Percentiles rank a stretch among this genome's conserved stretches.
Evolutionary conservation across 179 eudicot genomes (phyloP).

Genomic region (Corrigiola litoralis): DNA sequence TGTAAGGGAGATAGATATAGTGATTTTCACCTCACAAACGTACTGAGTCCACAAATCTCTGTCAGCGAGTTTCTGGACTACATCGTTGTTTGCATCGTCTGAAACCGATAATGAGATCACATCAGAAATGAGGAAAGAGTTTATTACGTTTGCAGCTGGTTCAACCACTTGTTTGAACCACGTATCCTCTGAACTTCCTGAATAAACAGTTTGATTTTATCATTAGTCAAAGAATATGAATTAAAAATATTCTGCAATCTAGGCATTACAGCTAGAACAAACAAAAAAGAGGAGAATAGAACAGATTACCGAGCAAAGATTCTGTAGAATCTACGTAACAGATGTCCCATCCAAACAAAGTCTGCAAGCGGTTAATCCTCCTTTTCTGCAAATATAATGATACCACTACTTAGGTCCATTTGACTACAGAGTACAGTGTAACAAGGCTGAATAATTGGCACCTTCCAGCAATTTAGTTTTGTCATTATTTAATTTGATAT

Average conservation of each 20-base stretch:
- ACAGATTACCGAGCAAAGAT: slow-evolving; percentile 46
- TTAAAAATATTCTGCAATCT: not conserved
- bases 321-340: slow-evolving; percentile 75
- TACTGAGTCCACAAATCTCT: slow-evolving; percentile 86
- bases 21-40: slow-evolving; percentile 59
- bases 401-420: not conserved
- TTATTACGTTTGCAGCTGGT: slow-evolving; percentile 54
- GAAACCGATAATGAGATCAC: slow-evolving; percentile 15
- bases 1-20: not conserved
- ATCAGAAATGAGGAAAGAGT: slow-evolving; percentile 41
- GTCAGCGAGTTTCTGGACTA: slow-evolving; percentile 31
- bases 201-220: not conserved
- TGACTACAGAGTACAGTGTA: not conserved
- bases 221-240: no score
- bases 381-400: slow-evolving; percentile 50
- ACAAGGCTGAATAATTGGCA: not conserved
- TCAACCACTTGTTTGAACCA: slow-evolving; percentile 64
- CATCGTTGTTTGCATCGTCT: slow-evolving; percentile 12
- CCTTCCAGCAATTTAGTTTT: no score
- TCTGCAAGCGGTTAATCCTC: slow-evolving; percentile 64
- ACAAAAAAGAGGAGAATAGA: not conserved
- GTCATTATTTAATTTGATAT: not conserved
- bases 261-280: not conserved
- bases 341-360: slow-evolving; percentile 75
- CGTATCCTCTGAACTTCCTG: slow-evolving; percentile 52